A percentile compares a stretch with the other conserved stretches of the same genome.
phyloP scores from a whole-genome alignment of 768 basidiomycete genomes.

The Mrakia blollopis region DNA sequence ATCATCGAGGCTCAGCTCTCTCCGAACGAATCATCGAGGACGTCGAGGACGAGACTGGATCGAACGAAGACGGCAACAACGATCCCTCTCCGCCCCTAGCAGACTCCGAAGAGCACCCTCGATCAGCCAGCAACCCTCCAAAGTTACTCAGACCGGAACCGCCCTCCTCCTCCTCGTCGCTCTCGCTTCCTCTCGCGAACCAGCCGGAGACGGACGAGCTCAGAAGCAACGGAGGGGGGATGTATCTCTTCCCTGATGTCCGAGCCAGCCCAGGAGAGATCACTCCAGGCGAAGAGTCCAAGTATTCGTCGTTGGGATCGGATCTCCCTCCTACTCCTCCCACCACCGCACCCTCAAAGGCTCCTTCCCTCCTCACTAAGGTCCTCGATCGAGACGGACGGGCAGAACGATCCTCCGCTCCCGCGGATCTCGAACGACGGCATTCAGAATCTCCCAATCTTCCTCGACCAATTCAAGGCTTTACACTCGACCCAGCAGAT shows the following conservation, averaged over 20 bases:
- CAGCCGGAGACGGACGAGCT: not conserved
- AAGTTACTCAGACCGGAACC: not conserved
- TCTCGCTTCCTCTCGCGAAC: not conserved
- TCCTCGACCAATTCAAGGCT: not conserved
- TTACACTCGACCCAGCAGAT: conserved; percentile 8
- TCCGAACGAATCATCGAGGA: conserved; percentile 17
- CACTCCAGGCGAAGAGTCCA: not conserved
- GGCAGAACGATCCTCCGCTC: not conserved
- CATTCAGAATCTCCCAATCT: not conserved
- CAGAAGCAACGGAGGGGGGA: not conserved
- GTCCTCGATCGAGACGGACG: conserved; percentile 16
- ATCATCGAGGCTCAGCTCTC: conserved; percentile 24
- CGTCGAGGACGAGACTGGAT: conserved; percentile 1
- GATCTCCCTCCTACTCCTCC: not conserved
- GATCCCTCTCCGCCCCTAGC: not conserved
- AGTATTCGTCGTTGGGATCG: not conserved
- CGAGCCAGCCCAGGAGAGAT: conserved; percentile 26
- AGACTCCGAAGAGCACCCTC: not conserved
- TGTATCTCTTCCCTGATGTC: not conserved
- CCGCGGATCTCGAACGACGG: conserved; percentile 4
- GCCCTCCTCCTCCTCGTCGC: not conserved
- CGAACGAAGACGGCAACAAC: not conserved
- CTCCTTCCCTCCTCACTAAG: not conserved
- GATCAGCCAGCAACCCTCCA: not conserved
- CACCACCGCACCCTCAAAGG: not conserved